Percentiles rank a stretch among this genome's conserved stretches.
Conservation (phyloP, 2,329 filamentous ascomycete species). For the Berkeleyomyces rouxiae region DNA sequence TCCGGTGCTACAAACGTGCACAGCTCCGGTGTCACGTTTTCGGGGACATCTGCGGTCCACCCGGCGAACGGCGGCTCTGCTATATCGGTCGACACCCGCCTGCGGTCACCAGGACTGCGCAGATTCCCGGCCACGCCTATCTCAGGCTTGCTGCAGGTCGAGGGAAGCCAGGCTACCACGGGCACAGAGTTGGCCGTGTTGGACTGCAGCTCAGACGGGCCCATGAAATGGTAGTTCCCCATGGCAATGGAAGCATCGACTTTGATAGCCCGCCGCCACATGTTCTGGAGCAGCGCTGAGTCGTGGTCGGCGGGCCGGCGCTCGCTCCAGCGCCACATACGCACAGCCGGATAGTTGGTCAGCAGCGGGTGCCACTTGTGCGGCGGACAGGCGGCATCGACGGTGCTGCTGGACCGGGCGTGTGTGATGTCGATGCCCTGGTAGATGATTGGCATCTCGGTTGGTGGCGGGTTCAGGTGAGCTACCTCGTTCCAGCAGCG, state of each 20-base stretch:
- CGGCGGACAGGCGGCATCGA: background rate
- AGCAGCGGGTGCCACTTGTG: background rate
- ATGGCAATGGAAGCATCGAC: background rate
- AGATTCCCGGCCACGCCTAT: background rate
- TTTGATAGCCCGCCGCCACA: background rate
- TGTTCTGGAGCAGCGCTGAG: background rate
- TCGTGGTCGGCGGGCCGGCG: background rate
- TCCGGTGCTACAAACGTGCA: background rate
- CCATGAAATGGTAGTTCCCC: background rate
- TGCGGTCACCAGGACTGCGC: background rate
- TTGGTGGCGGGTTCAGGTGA: background rate
- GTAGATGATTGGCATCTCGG: background rate
- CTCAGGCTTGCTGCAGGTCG: background rate
- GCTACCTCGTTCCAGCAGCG: background rate
- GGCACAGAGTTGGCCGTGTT: background rate
- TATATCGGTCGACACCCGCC: background rate
- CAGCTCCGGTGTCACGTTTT: background rate
- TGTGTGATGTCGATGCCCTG: background rate
- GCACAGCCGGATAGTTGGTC: background rate
- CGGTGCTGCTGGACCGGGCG: background rate
- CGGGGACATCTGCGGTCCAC: background rate
- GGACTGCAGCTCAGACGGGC: background rate
- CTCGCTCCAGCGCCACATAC: conserved; percentile 4
- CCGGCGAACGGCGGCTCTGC: background rate
- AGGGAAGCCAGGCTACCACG: background rate